phyloP scores from a whole-genome alignment of 1,139 yeast genomes.

The Sugiyamaella neomexicana region DNA sequence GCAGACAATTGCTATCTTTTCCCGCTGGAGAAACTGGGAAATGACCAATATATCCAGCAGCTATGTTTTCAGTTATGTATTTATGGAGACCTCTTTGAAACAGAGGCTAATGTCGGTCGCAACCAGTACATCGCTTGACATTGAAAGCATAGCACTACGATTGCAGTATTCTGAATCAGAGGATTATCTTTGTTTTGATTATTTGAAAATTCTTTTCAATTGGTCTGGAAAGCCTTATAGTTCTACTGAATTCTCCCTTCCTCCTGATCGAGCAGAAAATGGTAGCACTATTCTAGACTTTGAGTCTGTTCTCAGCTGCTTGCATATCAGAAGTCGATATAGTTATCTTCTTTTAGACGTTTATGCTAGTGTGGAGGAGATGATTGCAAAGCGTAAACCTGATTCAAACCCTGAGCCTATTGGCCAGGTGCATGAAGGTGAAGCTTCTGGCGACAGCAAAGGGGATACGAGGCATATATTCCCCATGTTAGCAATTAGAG shows the following conservation, averaged over 20 bases:
- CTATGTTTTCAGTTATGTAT: slow-evolving; percentile 38
- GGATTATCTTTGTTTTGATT: slow-evolving; percentile 40
- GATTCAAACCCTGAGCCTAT: background rate
- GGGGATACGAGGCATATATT: no score
- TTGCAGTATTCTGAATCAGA: slow-evolving; percentile 36
- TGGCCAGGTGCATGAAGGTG: background rate
- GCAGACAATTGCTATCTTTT: slow-evolving; percentile 58
- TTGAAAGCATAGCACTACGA: slow-evolving; percentile 38
- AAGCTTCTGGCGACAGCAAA: background rate
- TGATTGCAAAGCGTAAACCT: background rate
- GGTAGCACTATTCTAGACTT: slow-evolving; percentile 21
- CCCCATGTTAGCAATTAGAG: slow-evolving; percentile 21
- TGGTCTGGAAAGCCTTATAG: slow-evolving; percentile 25
- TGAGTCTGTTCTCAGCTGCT: slow-evolving; percentile 29
- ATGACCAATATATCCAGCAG: slow-evolving; percentile 58
- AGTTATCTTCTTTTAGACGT: slow-evolving; percentile 29
- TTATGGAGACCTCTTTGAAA: slow-evolving; percentile 33
- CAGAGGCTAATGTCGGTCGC: slow-evolving; percentile 35
- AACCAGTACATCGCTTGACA: slow-evolving; percentile 32
- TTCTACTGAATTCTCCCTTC: slow-evolving; percentile 1
- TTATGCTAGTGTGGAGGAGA: slow-evolving; percentile 16
- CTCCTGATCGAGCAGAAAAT: slow-evolving; percentile 2
- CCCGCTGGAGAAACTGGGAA: slow-evolving; percentile 94
- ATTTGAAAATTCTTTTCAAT: slow-evolving; percentile 31
- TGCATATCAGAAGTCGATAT: slow-evolving; percentile 28